These are phyloP conservation scores for Emergomyces orientalis DNA, from an alignment of 2,329 filamentous ascomycete species.

Conservation along the genomic window DNA sequence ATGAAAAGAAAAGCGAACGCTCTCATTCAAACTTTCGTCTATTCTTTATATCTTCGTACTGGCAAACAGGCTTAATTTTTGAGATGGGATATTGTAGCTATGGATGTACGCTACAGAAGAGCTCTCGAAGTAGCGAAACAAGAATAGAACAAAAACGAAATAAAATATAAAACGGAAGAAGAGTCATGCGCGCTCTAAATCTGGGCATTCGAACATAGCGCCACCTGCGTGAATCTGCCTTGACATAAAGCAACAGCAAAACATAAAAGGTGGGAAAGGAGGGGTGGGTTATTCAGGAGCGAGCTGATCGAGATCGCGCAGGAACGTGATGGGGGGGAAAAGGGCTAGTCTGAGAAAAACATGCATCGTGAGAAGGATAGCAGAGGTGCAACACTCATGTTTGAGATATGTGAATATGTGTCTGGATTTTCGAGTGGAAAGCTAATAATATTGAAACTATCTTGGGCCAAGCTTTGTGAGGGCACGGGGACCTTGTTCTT, in stretches of 20 bases:
- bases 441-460: constrained; percentile 36
- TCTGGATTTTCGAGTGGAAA: background rate
- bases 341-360: background rate
- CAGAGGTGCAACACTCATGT: background rate
- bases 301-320: background rate
- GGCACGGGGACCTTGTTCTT: constrained; percentile 75
- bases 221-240: background rate
- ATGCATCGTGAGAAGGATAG: background rate
- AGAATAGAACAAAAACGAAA: too few relatives aligned
- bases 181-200: background rate
- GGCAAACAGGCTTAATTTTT: background rate
- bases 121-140: background rate
- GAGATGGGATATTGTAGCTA: background rate
- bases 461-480: constrained; percentile 89
- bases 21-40: background rate
- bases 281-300: background rate
- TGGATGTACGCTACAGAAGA: background rate
- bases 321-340: background rate
- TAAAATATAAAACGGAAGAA: background rate
- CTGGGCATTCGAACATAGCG: background rate
- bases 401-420: background rate
- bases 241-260: background rate
- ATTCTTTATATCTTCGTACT: background rate
- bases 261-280: background rate
- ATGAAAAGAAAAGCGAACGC: background rate